Conservation (phyloP, 2,329 filamentous ascomycete species). For the Alternaria incomplexa region DNA sequence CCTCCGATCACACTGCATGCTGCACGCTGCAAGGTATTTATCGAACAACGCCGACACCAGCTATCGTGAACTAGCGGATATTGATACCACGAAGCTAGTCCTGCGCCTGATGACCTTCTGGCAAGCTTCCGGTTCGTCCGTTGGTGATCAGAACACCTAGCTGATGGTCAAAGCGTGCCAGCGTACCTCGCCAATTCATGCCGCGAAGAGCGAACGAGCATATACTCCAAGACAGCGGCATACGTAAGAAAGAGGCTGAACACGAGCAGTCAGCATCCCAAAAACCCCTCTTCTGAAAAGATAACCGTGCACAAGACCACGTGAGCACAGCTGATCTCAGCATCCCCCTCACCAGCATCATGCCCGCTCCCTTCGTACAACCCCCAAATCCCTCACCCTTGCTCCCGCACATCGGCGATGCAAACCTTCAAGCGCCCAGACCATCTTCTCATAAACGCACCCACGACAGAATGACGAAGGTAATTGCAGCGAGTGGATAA, state of each 20-base stretch:
- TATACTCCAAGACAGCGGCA: neutral
- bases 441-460: neutral
- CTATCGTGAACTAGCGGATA: neutral
- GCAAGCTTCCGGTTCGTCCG: neutral
- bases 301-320: neutral
- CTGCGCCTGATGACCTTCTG: neutral
- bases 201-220: neutral
- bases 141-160: neutral
- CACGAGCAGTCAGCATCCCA: neutral
- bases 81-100: neutral
- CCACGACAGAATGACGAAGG: neutral
- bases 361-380: neutral
- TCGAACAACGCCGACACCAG: neutral
- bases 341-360: neutral
- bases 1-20: neutral
- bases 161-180: neutral
- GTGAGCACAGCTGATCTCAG: neutral
- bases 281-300: neutral
- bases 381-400: neutral
- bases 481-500: neutral
- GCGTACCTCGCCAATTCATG: neutral
- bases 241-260: neutral
- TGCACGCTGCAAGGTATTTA: neutral
- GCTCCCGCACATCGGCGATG: neutral
- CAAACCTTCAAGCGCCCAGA: neutral